Evolutionary conservation across 805 yeast genomes (phyloP), one percentile per base, ranked within the genome.

Genomic region (Yamadazyma philogaea): DNA sequence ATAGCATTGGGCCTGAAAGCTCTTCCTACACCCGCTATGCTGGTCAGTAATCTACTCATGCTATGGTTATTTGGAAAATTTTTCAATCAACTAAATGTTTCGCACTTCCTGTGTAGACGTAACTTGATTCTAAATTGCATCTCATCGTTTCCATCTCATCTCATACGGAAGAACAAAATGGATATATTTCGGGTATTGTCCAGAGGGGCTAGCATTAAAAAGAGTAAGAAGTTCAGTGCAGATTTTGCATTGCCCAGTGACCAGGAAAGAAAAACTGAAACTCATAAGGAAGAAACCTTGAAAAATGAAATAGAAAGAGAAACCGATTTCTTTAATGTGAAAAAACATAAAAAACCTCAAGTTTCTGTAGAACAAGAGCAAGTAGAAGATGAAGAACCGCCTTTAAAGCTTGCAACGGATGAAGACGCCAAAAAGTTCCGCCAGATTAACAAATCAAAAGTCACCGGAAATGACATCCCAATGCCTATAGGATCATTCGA

Each of bases 401-500:
- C 63, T 2, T 68, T 69, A 20, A 71, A 65, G 39, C 78, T 86
- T 33, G 53, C 72, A 1, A 74, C 66, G 17, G 72, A 65, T 12
- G 76, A 75, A 37, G 86, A 87, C 34, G 95, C 95, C 0, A 55
- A 53, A 2, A 63, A 59, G 15, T 68, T 83, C 42, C 77, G 97
- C 50, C 78, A 78, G 52, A 57, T 74, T 1, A 72, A 81, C 52
- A 75, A 73, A 44, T 78, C 82, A 34, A 89, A 88, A 46, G 81
- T 90, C 22, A 70, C 84, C 0, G 98, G 98, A 31, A 76, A 76
- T 33, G 97, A 91, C 61, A 63, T 85, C 11, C 96, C 97, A n/a
- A 66, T 87, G 24, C 97, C 98, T 1, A 82, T 91, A 44, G 93
- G 89, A 1, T 82, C 95, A 1, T 93, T 93, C 60, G 83, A 83